Conservation (phyloP, 2,329 filamentous ascomycete genomes). For the Penicillium digitatum region DNA sequence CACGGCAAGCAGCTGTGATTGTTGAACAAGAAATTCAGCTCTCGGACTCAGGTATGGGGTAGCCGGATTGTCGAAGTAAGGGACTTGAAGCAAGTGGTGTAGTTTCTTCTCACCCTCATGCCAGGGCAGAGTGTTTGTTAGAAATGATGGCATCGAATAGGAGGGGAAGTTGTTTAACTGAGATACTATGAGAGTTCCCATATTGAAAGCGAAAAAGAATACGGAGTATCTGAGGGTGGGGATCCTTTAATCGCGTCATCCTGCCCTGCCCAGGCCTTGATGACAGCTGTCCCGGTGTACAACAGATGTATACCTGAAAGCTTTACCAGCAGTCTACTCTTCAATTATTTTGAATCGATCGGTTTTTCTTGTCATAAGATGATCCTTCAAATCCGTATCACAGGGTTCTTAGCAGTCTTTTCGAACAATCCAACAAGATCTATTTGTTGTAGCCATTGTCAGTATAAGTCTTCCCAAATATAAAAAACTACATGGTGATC, state of each 20-base stretch:
- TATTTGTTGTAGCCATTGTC: no score
- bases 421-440: no score
- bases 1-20: constrained; percentile 66
- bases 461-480: background rate
- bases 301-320: background rate
- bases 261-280: background rate
- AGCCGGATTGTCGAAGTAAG: background rate
- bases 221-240: background rate
- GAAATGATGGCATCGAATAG: background rate
- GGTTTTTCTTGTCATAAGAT: background rate
- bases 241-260: constrained; percentile 1
- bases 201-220: background rate
- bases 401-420: no score
- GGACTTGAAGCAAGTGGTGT: background rate
- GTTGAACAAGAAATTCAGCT: constrained; percentile 58
- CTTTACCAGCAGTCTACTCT: background rate
- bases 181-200: background rate
- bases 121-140: background rate
- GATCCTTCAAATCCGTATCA: background rate
- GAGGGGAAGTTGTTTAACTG: no score
- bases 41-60: background rate
- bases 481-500: background rate
- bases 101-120: background rate
- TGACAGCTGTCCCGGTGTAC: background rate
- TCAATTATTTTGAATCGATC: background rate